These are phyloP conservation scores for Stentor coeruleus DNA, from an alignment of 73 alveolate genomes.

Conservation along the genomic window DNA sequence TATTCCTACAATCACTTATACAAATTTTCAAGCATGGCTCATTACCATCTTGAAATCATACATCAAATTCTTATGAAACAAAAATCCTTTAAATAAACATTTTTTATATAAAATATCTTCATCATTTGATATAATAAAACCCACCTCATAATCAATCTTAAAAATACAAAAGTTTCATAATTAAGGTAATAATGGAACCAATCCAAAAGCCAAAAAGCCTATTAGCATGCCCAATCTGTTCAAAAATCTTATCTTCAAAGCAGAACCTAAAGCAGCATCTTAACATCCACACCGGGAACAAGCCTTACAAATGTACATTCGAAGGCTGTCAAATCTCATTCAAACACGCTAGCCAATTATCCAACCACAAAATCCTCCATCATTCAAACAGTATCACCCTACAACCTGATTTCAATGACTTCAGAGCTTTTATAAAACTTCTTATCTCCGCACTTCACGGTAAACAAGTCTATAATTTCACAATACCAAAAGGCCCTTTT, in stretches of 20 bases:
- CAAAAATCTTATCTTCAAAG: background rate
- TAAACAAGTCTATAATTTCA: background rate
- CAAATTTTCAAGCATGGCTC: background rate
- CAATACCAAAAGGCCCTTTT: background rate
- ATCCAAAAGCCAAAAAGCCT: background rate
- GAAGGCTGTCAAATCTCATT: background rate
- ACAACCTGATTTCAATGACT: background rate
- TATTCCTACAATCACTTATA: background rate
- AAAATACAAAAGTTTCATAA: background rate
- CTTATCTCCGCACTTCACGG: background rate
- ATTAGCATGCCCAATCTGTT: background rate
- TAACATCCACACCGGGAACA: conserved; percentile 8
- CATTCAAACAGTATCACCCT: background rate
- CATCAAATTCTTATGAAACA: background rate
- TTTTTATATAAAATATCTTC: no score
- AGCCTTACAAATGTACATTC: background rate
- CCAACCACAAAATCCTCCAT: background rate
- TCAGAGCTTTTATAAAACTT: background rate
- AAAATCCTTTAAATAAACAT: background rate
- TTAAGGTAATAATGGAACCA: no score
- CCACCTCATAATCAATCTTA: background rate
- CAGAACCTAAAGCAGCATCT: background rate
- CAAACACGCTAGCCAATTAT: background rate
- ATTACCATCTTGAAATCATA: background rate
- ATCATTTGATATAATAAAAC: background rate